Evolutionary conservation across 345 rosid species (phyloP), one percentile per base, ranked within the genome.

Genomic region (Syzygium oleosum): DNA sequence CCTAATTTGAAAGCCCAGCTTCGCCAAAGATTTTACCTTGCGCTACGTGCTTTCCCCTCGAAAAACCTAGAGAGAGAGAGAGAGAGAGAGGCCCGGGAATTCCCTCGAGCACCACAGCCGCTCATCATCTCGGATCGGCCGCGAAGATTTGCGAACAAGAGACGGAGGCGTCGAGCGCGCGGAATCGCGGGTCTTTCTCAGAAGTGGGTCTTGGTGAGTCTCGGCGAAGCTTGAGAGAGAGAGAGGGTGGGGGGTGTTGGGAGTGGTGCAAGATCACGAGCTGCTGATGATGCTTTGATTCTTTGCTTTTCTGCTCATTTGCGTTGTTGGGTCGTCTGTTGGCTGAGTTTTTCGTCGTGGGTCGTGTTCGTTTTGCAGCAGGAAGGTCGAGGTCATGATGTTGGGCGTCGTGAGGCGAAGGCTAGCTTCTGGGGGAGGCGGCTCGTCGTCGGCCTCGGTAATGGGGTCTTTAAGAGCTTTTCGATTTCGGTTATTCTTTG

Each of bases 321-420:
- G 9, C 38, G 80, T 34, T 73, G 27, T 73, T 73, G 80, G 49
- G 80, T 73, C 80, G 49, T 19, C 19, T 3, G 0, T 19, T 9
- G 80, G 12, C 2, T 73, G 49, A 41, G 38, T 19, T 34, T 73
- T 73, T 73, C 38, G 1, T 34, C 9, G 0, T 38, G 80, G 80
- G 49, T 38, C 12, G 38, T 7, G 80, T 73, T 73, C 49, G 49
- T 73, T 21, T 73, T 10, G 25, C 49, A 19, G 80, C 80, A 73
- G 80, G 85, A 84, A 85, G 89, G 78, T 53, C 84, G 38, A 14
- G 87, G 51, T 41, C 85, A 38, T 55, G 87, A 88, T 88, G 90
- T 80, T 85, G 83, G 84, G 88, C 27, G 90, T 80, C 84, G 52
- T 86, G 54, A 85, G 87, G 87, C 87, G 90, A 58, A 80, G 88